Evolutionary conservation across 2,329 filamentous ascomycete species (phyloP), one percentile per base, ranked within the genome.

Genomic region (Penicillium sp.): DNA sequence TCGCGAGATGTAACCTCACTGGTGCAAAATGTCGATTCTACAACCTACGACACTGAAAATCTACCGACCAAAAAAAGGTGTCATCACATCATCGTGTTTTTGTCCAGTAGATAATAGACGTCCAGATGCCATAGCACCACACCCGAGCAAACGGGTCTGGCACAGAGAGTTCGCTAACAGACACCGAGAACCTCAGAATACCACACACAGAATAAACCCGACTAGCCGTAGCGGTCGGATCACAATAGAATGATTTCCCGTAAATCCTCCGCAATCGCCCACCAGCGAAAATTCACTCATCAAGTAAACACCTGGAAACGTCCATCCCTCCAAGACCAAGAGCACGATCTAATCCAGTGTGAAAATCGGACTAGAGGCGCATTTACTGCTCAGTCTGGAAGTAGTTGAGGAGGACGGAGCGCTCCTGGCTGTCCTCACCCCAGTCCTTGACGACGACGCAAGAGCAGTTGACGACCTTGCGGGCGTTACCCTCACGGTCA

Each of bases 381-480:
- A 67, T 76, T 66, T 81, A 81, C 72, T 81, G 78, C 77, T 81
- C 79, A 80, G 92, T 96, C 86, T 96, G 91, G 93, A 99, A 98
- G 91, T 99, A 99, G 90, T 99, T 96, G 82, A 99, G 92, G 80
- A 99, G 91, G 83, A 98, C 92, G 77, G 89, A 92, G 79, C 95
- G 93, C 89, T 99, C 95, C 85, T 96, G 93, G 71, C 91, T 96
- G 87, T 99, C 95, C 88, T 98, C 95, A 87, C 95, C 95, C 95
- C 95, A 99, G 83, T 99, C 93, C 86, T 95, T 94, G 77, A 99
- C 95, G 66, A 99, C 95, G 76, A 99, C 95, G 87, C 95, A 98
- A 78, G 94, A 98, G 92, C 95, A 99, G 91, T 99, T 99, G 85
- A 99, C 95, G 73, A 99, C 94, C 90, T 99, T 99, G 83, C 95